Evolutionary conservation across 345 rosid species (phyloP), one percentile per base, ranked within the genome.

Genomic region (Murraya koenigii): DNA sequence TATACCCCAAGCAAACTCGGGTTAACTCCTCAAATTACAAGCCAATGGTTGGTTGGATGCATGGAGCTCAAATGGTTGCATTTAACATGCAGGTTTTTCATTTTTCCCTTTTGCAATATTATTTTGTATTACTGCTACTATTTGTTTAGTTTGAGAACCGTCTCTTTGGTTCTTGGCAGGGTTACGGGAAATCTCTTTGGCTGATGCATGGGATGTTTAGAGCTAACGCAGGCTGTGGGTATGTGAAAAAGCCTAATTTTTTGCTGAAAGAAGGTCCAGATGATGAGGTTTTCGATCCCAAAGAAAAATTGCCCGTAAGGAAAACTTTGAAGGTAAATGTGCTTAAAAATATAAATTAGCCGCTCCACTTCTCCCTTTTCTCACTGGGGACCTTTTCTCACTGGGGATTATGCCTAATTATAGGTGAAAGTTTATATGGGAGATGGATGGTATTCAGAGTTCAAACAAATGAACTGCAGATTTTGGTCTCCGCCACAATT

Each of bases 11-110:
- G 77, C 91, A 88, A 14, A 88, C 82, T 56, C 86, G 97, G 72
- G 79, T 93, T 72, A 75, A 79, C 58, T 93, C 96, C 49, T 88
- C 97, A 26, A 93, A 91, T 81, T 93, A 88, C 81, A 91, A 88
- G 56, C 96, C 97, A 2, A 77, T 88, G 11, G 81, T 81, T 41
- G 90, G 96, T 68, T 91, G 97, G 97, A 88, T 86, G 81, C 90
- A 90, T 74, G 97, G 97, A 80, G 93, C 93, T 84, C 97, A 91
- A 82, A 93, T 93, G 97, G 92, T 93, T 33, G 97, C 97, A 61
- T 90, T 89, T 63, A 93, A 91, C 82, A 91, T 93, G 97, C 96
- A 93, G 94, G 97, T 93, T 74, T 78, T 61, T 52, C 71, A 28
- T 1, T 59, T 36, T 36, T 65, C 52, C 54, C 59, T 75, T 35